Evolutionary conservation across 805 yeast genomes (phyloP), one percentile per base, ranked within the genome.

Genomic region (Sugiyamaella marilandica): DNA sequence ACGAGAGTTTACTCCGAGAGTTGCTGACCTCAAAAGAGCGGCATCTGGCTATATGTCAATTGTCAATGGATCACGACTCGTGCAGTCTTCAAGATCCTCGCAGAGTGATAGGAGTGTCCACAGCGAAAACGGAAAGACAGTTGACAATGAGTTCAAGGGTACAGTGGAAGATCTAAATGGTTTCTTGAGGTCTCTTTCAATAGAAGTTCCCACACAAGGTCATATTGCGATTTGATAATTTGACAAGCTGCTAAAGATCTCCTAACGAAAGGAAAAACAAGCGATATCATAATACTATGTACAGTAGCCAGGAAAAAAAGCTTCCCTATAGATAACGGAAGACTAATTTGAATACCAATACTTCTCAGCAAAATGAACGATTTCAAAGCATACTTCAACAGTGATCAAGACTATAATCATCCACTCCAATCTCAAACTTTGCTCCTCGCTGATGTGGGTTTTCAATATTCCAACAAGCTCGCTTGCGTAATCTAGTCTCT

Each of bases 401-500:
- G 86, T 76, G 55, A 91, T 91, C 59, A 91, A 73, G 26, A 83
- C 74, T 50, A 91, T 88, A 60, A 91, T 89, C 66, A 89, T 85
- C 95, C 95, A 87, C 65, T 91, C 97, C 44, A 91, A 71, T 18
- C 89, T 72, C 2, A 87, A 78, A 33, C 92, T 78, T 55, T 85
- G 86, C 59, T 82, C 81, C 60, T 90, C 96, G 52, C 82, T 85
- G 55, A 89, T 66, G 2, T 89, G 84, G 18, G 84, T 79, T 57
- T 90, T 74, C 35, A 91, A 72, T 1, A 90, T 91, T 10, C 88
- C 76, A 13, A 88, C 85, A 64, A 90, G 95, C 56, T 91, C 97
- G 0, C 95, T 83, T 1, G 95, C 89, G 68, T 91, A 91, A 66
- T 91, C 97, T 54, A 91, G 71, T 65, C 90, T 90, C 50, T 90